phyloP scores from a whole-genome alignment of 2,329 filamentous ascomycete species.

The Aotearoamyces nothofagi region DNA sequence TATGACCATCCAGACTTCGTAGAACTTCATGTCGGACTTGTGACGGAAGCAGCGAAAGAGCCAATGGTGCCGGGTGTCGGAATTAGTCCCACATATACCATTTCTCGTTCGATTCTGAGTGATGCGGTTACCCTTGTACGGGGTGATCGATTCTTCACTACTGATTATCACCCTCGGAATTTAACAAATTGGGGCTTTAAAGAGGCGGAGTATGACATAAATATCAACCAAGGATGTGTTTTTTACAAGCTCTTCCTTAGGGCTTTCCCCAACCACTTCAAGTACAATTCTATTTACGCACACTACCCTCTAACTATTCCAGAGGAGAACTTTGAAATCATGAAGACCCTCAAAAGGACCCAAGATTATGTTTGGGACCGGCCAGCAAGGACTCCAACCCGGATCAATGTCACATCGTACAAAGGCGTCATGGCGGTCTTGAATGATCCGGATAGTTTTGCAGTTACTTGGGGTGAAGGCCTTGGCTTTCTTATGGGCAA shows the following conservation, averaged over 20 bases:
- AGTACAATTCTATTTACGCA: constrained; percentile 60
- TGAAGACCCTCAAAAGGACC: constrained; percentile 48
- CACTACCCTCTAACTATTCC: constrained; percentile 48
- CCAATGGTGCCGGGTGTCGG: constrained; percentile 30
- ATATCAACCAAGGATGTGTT: constrained; percentile 63
- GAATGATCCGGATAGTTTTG: constrained; percentile 42
- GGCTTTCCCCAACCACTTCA: constrained; percentile 67
- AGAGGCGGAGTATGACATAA: constrained; percentile 55
- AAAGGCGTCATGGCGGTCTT: constrained; percentile 44
- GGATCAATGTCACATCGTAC: constrained; percentile 43
- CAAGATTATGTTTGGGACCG: constrained; percentile 53
- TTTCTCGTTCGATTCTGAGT: constrained; percentile 36
- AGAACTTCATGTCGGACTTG: constrained; percentile 52
- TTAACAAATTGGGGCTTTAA: constrained; percentile 74
- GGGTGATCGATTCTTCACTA: constrained; percentile 38
- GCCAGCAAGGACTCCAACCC: constrained; percentile 32
- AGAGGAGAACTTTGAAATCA: constrained; percentile 53
- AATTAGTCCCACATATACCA: constrained; percentile 32
- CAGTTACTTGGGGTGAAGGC: constrained; percentile 44
- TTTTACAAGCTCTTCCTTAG: constrained; percentile 72
- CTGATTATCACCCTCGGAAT: constrained; percentile 35
- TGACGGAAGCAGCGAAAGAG: constrained; percentile 37
- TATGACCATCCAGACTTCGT: constrained; percentile 43
- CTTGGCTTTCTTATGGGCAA: constrained; percentile 49
- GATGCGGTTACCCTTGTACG: constrained; percentile 43